phyloP scores from a whole-genome alignment of 257 asterid species.

The Rhazya stricta region DNA sequence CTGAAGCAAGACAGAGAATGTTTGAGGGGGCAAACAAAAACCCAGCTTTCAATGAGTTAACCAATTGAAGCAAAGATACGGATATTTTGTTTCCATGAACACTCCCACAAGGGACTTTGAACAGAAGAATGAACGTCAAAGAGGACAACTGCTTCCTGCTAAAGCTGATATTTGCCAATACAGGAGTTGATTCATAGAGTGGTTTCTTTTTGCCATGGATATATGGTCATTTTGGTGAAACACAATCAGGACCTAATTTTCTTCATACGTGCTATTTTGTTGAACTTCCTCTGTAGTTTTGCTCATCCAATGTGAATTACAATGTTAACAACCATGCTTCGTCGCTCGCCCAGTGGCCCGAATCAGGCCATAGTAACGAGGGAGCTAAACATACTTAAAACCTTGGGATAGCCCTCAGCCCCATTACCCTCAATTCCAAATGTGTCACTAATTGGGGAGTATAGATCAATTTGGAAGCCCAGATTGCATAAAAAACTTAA shows the following conservation, averaged over 20 bases:
- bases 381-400: no score
- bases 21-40: slow-evolving; percentile 23
- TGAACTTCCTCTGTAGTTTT: no score
- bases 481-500: no score
- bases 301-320: neutral
- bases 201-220: neutral
- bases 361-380: no score
- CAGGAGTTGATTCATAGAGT: neutral
- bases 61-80: slow-evolving; percentile 3
- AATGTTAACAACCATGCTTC: no score
- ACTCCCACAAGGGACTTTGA: neutral
- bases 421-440: no score
- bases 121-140: neutral
- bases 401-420: no score
- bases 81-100: neutral
- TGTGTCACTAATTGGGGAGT: no score
- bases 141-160: neutral
- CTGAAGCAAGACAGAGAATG: slow-evolving; percentile 39
- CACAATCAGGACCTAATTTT: neutral
- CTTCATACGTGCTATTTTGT: neutral
- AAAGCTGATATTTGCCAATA: neutral
- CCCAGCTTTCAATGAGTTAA: slow-evolving; percentile 10
- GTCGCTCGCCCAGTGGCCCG: no score
- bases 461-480: no score
- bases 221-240: neutral